Evolutionary conservation across 2,329 filamentous ascomycete species (phyloP).

Genomic region (Ophiocordyceps polyrhachis-furcata): DNA sequence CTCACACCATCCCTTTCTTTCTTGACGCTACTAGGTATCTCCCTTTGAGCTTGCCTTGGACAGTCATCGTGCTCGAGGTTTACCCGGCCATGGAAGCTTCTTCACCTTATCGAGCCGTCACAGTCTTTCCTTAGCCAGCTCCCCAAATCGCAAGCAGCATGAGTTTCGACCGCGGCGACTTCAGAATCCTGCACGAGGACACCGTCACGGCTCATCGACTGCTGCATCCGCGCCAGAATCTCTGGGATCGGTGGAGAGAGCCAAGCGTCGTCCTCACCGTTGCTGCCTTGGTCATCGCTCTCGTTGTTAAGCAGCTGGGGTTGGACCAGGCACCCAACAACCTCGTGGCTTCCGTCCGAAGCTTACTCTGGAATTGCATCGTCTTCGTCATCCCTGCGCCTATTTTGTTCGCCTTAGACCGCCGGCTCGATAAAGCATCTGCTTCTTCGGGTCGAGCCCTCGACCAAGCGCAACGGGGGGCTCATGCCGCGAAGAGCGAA

Average conservation of each 20-base stretch:
- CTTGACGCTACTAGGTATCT: too few species aligned
- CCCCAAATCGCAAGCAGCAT: constrained; percentile 9
- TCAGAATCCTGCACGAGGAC: constrained; percentile 17
- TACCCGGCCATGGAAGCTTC: background rate
- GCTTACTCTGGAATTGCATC: constrained; percentile 41
- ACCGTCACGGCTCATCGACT: constrained; percentile 15
- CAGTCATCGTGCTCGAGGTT: too few species aligned
- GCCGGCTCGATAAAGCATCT: constrained; percentile 30
- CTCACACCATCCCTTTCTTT: too few species aligned
- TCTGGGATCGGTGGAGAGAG: constrained; percentile 15
- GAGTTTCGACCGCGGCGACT: constrained; percentile 14
- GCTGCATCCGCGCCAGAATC: constrained; percentile 8
- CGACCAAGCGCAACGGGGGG: constrained; percentile 19
- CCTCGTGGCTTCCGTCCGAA: constrained; percentile 10
- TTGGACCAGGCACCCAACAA: constrained; percentile 13
- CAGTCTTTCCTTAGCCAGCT: background rate
- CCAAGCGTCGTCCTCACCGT: constrained; percentile 17
- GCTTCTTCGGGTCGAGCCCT: constrained; percentile 15
- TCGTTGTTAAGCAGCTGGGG: constrained; percentile 16
- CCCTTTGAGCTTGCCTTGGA: too few species aligned
- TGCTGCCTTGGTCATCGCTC: constrained; percentile 13
- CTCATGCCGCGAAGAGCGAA: constrained; percentile 42
- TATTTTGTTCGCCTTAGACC: constrained; percentile 37
- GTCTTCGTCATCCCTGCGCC: constrained; percentile 37
- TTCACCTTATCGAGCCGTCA: background rate